phyloP scores from a whole-genome alignment of 2,329 filamentous ascomycete species.

The Aspergillus pseudonomiae region DNA sequence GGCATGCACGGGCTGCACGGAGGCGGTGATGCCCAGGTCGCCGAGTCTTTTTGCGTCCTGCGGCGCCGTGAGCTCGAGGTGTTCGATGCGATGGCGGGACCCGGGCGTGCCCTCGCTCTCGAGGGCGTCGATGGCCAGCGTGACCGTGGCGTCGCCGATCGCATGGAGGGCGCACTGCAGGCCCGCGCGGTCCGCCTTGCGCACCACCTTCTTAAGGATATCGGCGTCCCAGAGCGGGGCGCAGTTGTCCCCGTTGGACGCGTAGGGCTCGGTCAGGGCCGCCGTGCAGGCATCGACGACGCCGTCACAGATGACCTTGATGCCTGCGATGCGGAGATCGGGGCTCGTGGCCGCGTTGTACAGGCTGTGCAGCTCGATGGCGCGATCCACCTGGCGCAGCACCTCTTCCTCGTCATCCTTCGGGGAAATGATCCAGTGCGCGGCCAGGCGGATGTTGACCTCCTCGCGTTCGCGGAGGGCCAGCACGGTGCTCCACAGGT shows the following conservation, averaged over 20 bases:
- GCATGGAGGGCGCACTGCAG: conserved; percentile 56
- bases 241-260: conserved; percentile 36
- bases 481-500: conserved; percentile 48
- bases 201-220: conserved; percentile 46
- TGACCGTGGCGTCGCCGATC: conserved; percentile 53
- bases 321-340: conserved; percentile 49
- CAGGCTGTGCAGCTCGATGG: conserved; percentile 43
- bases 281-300: conserved; percentile 51
- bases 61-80: conserved; percentile 53
- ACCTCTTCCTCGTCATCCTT: conserved; percentile 41
- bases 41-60: conserved; percentile 51
- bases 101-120: conserved; percentile 29
- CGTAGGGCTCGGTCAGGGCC: conserved; percentile 34
- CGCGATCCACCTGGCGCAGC: conserved; percentile 49
- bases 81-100: conserved; percentile 54
- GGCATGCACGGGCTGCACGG: conserved; percentile 42
- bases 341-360: conserved; percentile 47
- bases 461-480: conserved; percentile 34
- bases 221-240: conserved; percentile 49
- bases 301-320: conserved; percentile 55
- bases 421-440: conserved; percentile 53
- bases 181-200: conserved; percentile 45
- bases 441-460: conserved; percentile 47
- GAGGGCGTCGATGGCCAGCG: conserved; percentile 48
- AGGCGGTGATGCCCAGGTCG: conserved; percentile 48